Evolutionary conservation across 1,284 basidiomycete genomes (phyloP), one percentile per base, ranked within the genome.

Genomic region (Trametes sp.): DNA sequence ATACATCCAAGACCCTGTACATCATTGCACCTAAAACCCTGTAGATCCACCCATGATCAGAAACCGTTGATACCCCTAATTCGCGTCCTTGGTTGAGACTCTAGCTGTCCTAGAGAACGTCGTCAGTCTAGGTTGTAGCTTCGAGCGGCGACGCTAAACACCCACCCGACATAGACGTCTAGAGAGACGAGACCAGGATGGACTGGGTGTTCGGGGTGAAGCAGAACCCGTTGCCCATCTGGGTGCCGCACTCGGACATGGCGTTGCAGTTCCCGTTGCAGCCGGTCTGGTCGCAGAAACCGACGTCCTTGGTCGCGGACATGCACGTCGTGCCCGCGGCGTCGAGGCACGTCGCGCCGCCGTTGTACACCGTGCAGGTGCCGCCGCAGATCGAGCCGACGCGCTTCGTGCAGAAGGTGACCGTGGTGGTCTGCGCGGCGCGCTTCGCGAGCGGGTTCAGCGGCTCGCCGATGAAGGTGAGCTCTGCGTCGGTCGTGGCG

Each of bases 261-360:
- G 38, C 28, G 57, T 51, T 52, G 57, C 57, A 59, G 26, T 35
- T 31, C 23, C 57, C 57, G 49, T 26, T 21, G 50, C 57, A 59
- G n/a, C 28, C n/a, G 14, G 23, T 19, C 33, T 24, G n/a, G 23
- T 59, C 57, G 49, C 50, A 59, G 41, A 59, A 59, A 6, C 57
- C 57, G 36, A 59, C 50, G 41, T 59, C 42, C 41, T 13, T 7
- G 41, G 57, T 51, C 1, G 57, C 50, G 9, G 49, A 21, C 8
- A 59, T 24, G 57, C 57, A 59, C 3, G 23, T n/a, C 21, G 57
- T 59, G 49, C 48, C 48, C 21, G 41, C 29, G 7, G 57, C 57
- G 29, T 29, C 38, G 49, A 59, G 28, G 41, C 57, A 59, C 1
- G 57, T 31, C 21, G 50, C 49, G 31, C 57, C 48, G 11, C 49